Evolutionary conservation across 805 yeast genomes (phyloP).

Genomic region (Metschnikowia matae): DNA sequence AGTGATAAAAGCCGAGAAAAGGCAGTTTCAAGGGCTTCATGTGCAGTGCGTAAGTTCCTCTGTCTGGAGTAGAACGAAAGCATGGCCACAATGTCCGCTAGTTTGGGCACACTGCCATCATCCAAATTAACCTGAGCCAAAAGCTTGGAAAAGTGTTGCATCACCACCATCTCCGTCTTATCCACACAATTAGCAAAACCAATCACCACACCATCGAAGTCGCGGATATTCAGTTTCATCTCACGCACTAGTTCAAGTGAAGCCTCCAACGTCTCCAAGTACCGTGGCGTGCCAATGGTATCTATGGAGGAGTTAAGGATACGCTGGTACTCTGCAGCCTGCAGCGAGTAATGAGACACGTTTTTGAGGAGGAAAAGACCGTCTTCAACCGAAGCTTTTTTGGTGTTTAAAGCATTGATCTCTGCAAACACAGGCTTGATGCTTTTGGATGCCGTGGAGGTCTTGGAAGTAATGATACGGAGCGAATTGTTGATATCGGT

Average conservation of each 20-base stretch:
- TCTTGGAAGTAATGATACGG: constrained; percentile 46
- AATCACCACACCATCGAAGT: constrained; percentile 64
- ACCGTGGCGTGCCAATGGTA: constrained; percentile 37
- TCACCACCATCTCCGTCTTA: constrained; percentile 53
- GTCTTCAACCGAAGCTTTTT: constrained; percentile 55
- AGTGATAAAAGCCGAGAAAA: constrained; percentile 7
- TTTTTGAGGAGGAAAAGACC: constrained; percentile 49
- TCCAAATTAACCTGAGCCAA: constrained; percentile 8
- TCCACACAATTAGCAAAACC: constrained; percentile 54
- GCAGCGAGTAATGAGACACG: constrained; percentile 48
- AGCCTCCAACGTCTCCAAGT: constrained; percentile 29
- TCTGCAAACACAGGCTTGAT: constrained; percentile 70
- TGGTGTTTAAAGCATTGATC: constrained; percentile 51
- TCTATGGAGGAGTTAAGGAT: constrained; percentile 33
- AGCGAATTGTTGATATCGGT: constrained; percentile 53
- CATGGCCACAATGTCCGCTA: constrained; percentile 10
- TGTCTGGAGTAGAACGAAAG: constrained; percentile 11
- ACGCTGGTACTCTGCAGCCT: constrained; percentile 39
- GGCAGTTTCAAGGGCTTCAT: constrained; percentile 15
- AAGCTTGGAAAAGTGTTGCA: constrained; percentile 40
- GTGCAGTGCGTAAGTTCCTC: constrained; percentile 11
- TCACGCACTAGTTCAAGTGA: constrained; percentile 46
- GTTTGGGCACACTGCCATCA: constrained; percentile 6
- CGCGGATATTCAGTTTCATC: constrained; percentile 40
- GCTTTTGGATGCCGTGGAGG: constrained; percentile 54